Conservation (phyloP, 2,329 filamentous ascomycete genomes). For the Xylariales sp. region DNA sequence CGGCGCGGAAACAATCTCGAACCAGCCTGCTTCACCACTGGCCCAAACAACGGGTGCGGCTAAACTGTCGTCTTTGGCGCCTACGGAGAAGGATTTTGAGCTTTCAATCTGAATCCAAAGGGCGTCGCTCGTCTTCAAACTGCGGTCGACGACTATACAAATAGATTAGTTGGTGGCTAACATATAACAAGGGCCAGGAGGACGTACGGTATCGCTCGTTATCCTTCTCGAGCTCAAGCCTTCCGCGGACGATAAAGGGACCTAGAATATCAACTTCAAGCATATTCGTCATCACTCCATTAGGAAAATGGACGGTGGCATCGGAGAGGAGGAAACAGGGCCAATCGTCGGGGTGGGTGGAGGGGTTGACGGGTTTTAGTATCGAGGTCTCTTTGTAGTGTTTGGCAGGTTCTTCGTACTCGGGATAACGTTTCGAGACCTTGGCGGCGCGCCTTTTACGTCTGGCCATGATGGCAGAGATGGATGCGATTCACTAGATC, state of each 20-base stretch:
- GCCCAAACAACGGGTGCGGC: conserved; percentile 73
- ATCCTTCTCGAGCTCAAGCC: conserved; percentile 63
- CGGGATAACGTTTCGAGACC: conserved; percentile 56
- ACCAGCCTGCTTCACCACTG: conserved; percentile 73
- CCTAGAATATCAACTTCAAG: conserved; percentile 69
- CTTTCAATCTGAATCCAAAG: conserved; percentile 67
- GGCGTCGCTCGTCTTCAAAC: conserved; percentile 42
- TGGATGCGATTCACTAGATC: neutral
- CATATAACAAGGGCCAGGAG: neutral
- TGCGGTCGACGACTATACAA: conserved; percentile 51
- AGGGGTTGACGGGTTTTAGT: conserved; percentile 51
- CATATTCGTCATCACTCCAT: conserved; percentile 69
- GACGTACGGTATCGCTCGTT: conserved; percentile 54
- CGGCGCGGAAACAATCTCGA: conserved; percentile 70
- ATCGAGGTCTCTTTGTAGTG: conserved; percentile 52
- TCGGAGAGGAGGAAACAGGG: conserved; percentile 71
- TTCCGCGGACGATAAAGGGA: conserved; percentile 71
- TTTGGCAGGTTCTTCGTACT: conserved; percentile 51
- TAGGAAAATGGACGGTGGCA: conserved; percentile 67
- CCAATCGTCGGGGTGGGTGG: conserved; percentile 62
- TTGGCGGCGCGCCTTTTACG: conserved; percentile 56
- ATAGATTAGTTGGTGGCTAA: neutral
- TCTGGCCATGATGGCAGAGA: conserved; percentile 51
- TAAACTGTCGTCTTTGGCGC: conserved; percentile 60
- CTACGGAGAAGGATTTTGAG: conserved; percentile 64